phyloP scores from a whole-genome alignment of 2,329 filamentous ascomycete species.

The Cucurbitaria berberidis region DNA sequence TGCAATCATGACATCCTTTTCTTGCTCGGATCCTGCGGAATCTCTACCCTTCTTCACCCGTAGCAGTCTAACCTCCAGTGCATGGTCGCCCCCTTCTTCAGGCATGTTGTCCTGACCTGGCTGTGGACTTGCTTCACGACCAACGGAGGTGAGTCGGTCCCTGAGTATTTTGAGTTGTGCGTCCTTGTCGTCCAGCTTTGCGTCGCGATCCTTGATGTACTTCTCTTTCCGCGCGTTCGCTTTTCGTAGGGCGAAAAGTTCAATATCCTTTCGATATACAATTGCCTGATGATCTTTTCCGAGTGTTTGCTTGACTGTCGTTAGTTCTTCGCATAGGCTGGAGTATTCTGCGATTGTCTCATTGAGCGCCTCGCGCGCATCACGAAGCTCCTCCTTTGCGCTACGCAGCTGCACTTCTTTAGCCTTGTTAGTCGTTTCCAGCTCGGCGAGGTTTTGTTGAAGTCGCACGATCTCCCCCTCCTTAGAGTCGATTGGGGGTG shows the following conservation, averaged over 20 bases:
- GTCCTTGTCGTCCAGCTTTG: slow-evolving; percentile 39
- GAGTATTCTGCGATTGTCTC: slow-evolving; percentile 40
- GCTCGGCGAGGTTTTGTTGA: slow-evolving; percentile 30
- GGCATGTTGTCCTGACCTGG: slow-evolving; percentile 14
- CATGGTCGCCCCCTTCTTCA: slow-evolving; percentile 34
- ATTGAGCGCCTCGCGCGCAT: slow-evolving; percentile 37
- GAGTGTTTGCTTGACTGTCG: slow-evolving; percentile 37
- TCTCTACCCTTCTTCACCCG: slow-evolving; percentile 37
- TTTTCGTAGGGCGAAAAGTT: slow-evolving; percentile 46
- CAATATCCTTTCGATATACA: slow-evolving; percentile 46
- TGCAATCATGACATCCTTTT: slow-evolving; percentile 35
- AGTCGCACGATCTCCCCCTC: slow-evolving; percentile 40
- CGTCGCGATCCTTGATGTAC: slow-evolving; percentile 38
- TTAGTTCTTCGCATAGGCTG: slow-evolving; percentile 38
- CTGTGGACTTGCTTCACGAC: slow-evolving; percentile 26
- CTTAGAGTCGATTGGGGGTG: slow-evolving; percentile 20
- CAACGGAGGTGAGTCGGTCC: slow-evolving; percentile 35
- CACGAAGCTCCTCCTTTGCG: slow-evolving; percentile 34
- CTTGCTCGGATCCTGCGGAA: slow-evolving; percentile 27
- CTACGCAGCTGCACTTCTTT: slow-evolving; percentile 35
- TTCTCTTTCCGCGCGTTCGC: slow-evolving; percentile 45
- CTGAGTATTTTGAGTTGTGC: slow-evolving; percentile 37
- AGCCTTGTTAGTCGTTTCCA: slow-evolving; percentile 34
- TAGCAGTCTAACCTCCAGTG: slow-evolving; percentile 39
- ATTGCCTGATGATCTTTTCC: slow-evolving; percentile 42